Base-by-base conservation (phyloP, 805 yeast genomes). In the Torulaspora maleeae region DNA sequence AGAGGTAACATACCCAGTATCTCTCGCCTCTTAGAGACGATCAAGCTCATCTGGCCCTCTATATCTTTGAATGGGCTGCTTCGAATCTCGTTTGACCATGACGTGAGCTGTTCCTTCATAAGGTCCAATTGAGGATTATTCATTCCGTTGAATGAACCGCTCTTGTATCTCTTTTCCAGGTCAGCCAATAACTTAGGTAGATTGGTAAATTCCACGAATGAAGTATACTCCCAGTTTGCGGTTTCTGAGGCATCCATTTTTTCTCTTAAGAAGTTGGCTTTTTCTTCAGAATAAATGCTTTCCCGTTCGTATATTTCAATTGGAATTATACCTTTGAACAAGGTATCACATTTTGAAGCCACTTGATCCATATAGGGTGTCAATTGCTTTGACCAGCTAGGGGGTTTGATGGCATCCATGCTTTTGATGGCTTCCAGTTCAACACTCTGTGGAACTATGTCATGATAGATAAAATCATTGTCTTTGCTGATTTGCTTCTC, bases 401-500 rank as follows among this genome's bases (percentile, higher is more conserved):
- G 71, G 0, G 82, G 77, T 49, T 84, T 80, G 4, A 88, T 72
- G 11, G 79, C 83, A 5, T 86, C 77, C 39, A 88, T 66, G 0
- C 82, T 65, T 17, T 77, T 64, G 9, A 64, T 51, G 13, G 43
- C 36, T 19, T 58, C 66, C n/a, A 60, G 11, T 5, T 59, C 54
- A 2, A 52, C 77, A 25, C 67, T 66, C 3, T 77, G 69, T 0
- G 96, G 96, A 11, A 90, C 69, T 1, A 72, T 56, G 16, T 84
- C 91, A 64, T 93, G 95, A 60, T 86, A 91, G 29, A 91, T 86
- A 55, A 80, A 83, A 60, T 91, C 97, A 58, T 91, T 91, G 59
- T 91, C 98, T 53, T 85, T 88, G 20, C 76, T 80, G 54, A 86
- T 55, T 2, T 63, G 54, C 22, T 61, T 62, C 11, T 69, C 50